Conservation (phyloP, 352 stramenopile species). For the Phytophthora ohioensis region DNA sequence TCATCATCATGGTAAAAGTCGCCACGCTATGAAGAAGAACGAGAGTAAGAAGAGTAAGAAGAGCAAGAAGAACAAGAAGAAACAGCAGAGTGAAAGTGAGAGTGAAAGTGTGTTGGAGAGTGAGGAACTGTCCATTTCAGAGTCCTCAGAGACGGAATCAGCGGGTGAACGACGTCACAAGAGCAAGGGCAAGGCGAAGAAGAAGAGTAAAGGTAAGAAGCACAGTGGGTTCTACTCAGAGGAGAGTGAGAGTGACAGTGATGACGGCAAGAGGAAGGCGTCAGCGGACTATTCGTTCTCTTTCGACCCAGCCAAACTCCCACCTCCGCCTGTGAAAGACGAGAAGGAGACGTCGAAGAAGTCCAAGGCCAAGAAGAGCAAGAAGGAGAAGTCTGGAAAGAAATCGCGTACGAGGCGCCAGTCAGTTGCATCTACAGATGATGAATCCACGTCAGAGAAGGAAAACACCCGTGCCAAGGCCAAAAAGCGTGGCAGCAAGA, state of each 20-base stretch:
- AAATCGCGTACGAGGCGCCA: slow-evolving; percentile 43
- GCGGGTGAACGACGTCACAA: slow-evolving; percentile 32
- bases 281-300: slow-evolving; percentile 52
- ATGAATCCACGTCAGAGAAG: slow-evolving; percentile 48
- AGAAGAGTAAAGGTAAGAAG: slow-evolving; percentile 49
- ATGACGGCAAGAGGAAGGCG: slow-evolving; percentile 38
- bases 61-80: slow-evolving; percentile 46
- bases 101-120: slow-evolving; percentile 32
- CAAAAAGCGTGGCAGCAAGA: slow-evolving; percentile 41
- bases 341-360: slow-evolving; percentile 30
- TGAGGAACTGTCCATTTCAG: slow-evolving; percentile 27
- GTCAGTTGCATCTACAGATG: slow-evolving; percentile 52
- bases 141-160: slow-evolving; percentile 46
- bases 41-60: slow-evolving; percentile 50
- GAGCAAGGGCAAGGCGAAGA: slow-evolving; percentile 43
- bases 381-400: slow-evolving; percentile 41
- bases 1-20: slow-evolving; percentile 30
- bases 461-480: slow-evolving; percentile 45
- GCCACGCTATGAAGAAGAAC: slow-evolving; percentile 56
- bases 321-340: slow-evolving; percentile 40
- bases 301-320: slow-evolving; percentile 62
- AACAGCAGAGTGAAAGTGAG: slow-evolving; percentile 31
- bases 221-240: slow-evolving; percentile 45
- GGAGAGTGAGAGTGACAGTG: slow-evolving; percentile 44
- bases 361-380: slow-evolving; percentile 35